Percentiles rank a stretch among this genome's conserved stretches.
These are phyloP conservation scores for Acanthamoeba healyi DNA, from an alignment of 208 protist genomes.

Conservation along the genomic window DNA sequence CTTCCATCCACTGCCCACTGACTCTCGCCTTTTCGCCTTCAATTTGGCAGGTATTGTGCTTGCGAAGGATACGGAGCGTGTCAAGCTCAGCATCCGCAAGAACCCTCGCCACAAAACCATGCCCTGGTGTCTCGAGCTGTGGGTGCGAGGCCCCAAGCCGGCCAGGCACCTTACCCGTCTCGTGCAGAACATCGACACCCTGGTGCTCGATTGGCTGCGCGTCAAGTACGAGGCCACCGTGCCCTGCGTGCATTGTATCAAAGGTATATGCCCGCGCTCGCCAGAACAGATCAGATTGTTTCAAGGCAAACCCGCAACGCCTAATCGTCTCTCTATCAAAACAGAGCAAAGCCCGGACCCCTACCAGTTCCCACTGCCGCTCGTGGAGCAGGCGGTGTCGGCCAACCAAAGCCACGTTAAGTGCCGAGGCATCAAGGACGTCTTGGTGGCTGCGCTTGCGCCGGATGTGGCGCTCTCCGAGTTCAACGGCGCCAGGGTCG, in stretches of 20 bases:
- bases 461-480: conserved; percentile 72
- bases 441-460: conserved; percentile 26
- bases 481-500: conserved; percentile 62
- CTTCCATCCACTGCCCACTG: too few species aligned
- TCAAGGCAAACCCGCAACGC: neutral
- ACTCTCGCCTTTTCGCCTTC: too few species aligned
- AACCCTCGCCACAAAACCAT: conserved; percentile 63
- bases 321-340: neutral
- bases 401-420: conserved; percentile 29
- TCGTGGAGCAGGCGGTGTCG: conserved; percentile 68
- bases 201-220: conserved; percentile 68
- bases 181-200: conserved; percentile 71
- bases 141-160: conserved; percentile 59
- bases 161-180: conserved; percentile 58
- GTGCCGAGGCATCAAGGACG: conserved; percentile 73
- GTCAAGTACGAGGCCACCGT: conserved; percentile 72
- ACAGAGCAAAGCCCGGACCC: conserved; percentile 61
- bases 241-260: conserved; percentile 68
- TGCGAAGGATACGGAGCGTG: conserved; percentile 47
- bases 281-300: too few species aligned
- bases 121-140: conserved; percentile 67
- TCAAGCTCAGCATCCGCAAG: conserved; percentile 66
- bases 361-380: conserved; percentile 73
- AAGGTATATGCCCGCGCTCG: neutral
- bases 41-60: conserved; percentile 7